Evolutionary conservation across 352 stramenopile species (phyloP).

Genomic region (Thraustochytrium sp.): DNA sequence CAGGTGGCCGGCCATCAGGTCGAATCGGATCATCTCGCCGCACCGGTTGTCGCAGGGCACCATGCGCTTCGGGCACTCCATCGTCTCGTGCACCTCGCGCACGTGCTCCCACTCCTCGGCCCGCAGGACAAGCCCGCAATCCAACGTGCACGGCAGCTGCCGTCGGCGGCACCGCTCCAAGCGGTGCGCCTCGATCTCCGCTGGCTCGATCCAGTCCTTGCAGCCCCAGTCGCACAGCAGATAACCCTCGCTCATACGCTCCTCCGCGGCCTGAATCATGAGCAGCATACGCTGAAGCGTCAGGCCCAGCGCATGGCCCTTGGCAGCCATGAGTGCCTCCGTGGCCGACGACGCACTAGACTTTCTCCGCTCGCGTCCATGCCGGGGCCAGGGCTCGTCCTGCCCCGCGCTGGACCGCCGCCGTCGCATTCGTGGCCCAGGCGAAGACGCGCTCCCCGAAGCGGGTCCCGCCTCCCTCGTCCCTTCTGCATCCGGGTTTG

Average conservation of each 20-base stretch:
- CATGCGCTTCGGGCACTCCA: conserved; percentile 47
- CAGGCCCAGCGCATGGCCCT: not conserved
- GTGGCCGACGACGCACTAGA: not conserved
- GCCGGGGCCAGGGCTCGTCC: no score
- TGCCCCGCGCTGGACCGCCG: no score
- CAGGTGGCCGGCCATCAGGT: conserved; percentile 52
- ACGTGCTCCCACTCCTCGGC: conserved; percentile 50
- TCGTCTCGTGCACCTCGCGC: conserved; percentile 48
- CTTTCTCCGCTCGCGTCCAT: not conserved
- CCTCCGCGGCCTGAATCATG: conserved; percentile 52
- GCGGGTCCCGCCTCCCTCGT: not conserved
- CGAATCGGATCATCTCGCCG: conserved; percentile 53
- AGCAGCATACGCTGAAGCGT: conserved; percentile 46
- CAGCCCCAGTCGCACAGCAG: conserved; percentile 59
- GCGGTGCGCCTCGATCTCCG: not conserved
- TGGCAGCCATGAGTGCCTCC: not conserved
- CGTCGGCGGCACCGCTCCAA: conserved; percentile 9
- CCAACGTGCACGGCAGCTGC: conserved; percentile 53
- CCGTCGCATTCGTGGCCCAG: no score
- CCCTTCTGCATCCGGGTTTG: not conserved
- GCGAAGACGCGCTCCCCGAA: no score
- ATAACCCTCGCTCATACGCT: conserved; percentile 53
- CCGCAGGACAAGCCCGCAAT: conserved; percentile 50
- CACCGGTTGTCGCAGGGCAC: conserved; percentile 50
- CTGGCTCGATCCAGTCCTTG: conserved; percentile 53